phyloP scores from a whole-genome alignment of 495 filamentous ascomycete genomes.

The Aspergillus baeticus region DNA sequence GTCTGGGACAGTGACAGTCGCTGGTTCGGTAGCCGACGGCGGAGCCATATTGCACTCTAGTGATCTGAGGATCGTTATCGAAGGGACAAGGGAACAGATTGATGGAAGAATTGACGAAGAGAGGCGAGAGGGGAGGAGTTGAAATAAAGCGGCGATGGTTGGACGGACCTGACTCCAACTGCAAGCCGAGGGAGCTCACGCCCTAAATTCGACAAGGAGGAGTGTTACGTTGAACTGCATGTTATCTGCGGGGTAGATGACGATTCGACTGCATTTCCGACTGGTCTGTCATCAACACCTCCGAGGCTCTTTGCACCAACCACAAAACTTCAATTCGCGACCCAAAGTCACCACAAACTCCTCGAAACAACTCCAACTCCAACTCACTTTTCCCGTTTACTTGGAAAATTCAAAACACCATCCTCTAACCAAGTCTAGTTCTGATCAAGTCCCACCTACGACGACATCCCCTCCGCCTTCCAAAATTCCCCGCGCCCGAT shows the following conservation, averaged over 20 bases:
- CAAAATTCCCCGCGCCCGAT: conserved; percentile 4
- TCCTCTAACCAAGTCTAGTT: neutral
- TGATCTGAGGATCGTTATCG: neutral
- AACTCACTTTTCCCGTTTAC: no score
- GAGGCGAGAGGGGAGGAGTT: no score
- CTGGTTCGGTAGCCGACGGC: conserved; percentile 30
- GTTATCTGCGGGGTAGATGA: neutral
- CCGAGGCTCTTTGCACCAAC: neutral
- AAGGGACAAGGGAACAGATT: neutral
- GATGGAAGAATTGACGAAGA: neutral
- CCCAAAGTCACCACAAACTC: no score
- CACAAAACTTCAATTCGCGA: neutral
- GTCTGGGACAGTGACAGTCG: conserved; percentile 18
- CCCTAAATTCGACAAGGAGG: no score
- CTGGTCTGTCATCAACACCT: neutral
- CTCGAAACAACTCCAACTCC: no score
- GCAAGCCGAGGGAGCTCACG: no score
- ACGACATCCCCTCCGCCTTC: neutral
- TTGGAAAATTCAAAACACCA: no score
- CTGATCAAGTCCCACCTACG: neutral
- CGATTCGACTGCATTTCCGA: no score
- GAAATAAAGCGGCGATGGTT: no score
- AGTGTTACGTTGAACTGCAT: neutral
- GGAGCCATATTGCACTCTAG: conserved; percentile 21
- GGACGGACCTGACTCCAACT: no score